Percentiles rank a stretch among this genome's conserved stretches.
Conservation (phyloP, 2,329 filamentous ascomycete species). For the Thermothelomyces thermophilus region DNA sequence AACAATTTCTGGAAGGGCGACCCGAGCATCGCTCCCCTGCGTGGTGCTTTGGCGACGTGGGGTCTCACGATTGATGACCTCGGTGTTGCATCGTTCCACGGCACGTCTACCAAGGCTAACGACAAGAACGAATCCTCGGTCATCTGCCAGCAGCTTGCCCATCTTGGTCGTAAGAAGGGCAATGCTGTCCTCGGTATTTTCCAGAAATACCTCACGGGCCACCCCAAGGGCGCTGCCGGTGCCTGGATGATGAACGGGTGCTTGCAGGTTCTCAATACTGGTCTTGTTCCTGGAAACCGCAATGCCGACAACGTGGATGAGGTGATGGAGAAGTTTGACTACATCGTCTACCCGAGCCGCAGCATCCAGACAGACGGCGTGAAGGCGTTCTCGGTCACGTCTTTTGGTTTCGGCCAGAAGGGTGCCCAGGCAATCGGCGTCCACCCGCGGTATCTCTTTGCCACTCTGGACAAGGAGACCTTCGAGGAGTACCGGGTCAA, state of each 20-base stretch:
- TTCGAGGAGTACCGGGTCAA: constrained; percentile 79
- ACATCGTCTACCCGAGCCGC: constrained; percentile 94
- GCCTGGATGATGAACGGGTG: constrained; percentile 99
- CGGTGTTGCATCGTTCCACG: constrained; percentile 94
- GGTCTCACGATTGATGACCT: constrained; percentile 96
- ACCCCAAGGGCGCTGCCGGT: constrained; percentile 97
- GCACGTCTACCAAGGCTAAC: constrained; percentile 95
- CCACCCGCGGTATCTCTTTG: constrained; percentile 92
- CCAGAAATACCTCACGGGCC: constrained; percentile 98
- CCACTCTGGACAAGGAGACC: constrained; percentile 80
- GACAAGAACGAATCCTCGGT: constrained; percentile 99
- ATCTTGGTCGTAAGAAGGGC: constrained; percentile 91
- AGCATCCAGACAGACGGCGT: constrained; percentile 95
- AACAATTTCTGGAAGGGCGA: constrained; percentile 99
- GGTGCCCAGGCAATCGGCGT: constrained; percentile 95
- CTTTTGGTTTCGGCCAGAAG: constrained; percentile 99
- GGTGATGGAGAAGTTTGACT: constrained; percentile 94
- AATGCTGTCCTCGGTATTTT: constrained; percentile 95
- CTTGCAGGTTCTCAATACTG: constrained; percentile 88
- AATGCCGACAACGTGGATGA: constrained; percentile 97
- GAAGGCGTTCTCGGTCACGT: constrained; percentile 98
- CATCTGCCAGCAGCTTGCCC: constrained; percentile 90
- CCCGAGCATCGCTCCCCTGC: constrained; percentile 84
- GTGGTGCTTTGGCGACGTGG: constrained; percentile 95
- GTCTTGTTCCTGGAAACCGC: constrained; percentile 91